Percentiles rank a stretch among this genome's conserved stretches.
These are phyloP conservation scores for Heliamphora ciliata DNA, from an alignment of 179 eudicot species.

Conservation along the genomic window DNA sequence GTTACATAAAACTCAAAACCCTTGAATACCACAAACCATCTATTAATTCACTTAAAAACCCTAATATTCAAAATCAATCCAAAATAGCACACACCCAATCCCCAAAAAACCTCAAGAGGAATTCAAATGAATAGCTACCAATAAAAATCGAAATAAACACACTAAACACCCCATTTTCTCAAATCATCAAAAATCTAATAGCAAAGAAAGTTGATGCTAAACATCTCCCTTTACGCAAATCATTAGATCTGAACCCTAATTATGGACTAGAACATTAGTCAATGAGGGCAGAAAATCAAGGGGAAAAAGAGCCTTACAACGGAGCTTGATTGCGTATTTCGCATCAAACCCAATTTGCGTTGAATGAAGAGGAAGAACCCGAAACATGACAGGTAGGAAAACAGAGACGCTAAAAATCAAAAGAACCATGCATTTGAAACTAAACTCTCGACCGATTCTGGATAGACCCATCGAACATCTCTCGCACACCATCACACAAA, in stretches of 20 bases:
- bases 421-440: constrained; percentile 33
- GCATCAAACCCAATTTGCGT: constrained; percentile 33
- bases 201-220: too few relatives aligned
- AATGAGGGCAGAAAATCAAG: too few relatives aligned
- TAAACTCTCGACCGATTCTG: constrained; percentile 15
- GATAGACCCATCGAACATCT: constrained; percentile 11
- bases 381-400: constrained; percentile 29
- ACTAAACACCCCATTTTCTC: too few relatives aligned
- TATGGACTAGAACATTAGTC: background rate
- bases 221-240: too few relatives aligned
- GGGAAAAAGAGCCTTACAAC: constrained; percentile 20
- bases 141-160: too few relatives aligned
- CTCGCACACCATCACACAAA: background rate
- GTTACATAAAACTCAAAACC: background rate
- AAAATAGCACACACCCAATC: background rate
- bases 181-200: too few relatives aligned
- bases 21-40: background rate
- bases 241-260: background rate
- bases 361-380: constrained; percentile 26
- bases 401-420: constrained; percentile 30
- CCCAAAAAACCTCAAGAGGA: background rate
- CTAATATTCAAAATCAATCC: background rate
- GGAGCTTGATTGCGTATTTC: constrained; percentile 25
- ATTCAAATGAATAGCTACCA: background rate
- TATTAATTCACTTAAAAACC: too few relatives aligned